Base-by-base conservation (phyloP, 192 early-diverging fungal species). In the Umbelopsis vinacea region DNA sequence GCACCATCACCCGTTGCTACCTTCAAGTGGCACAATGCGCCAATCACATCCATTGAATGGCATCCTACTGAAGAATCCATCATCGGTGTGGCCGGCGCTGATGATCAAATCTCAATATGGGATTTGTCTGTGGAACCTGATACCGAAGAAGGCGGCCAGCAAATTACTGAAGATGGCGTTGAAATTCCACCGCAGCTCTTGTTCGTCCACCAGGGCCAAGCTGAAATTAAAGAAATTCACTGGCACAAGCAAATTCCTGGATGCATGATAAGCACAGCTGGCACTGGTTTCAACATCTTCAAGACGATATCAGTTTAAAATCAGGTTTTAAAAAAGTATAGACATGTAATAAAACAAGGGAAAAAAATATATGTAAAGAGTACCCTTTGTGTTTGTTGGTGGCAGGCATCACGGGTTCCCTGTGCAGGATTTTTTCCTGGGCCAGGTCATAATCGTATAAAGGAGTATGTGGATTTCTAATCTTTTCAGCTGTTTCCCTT, bases 21-120 rank as follows among this genome's bases (percentile, higher is more conserved):
- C 12, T 99, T 98, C 83, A 89, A 90, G 69, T 99, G 97, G 97
- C 96, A 99, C 81, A 88, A 88, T 60, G 86, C 82, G 48, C 90
- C 95, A 9, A 90, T 99, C 70, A 97, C 97, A 1, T 96, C 95
- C 19, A 95, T 99, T 74, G 97, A 99, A 83, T 99, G 96, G 96
- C 91, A 95, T 70, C 95, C 95, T 6, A 90, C 84, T 2, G 97
- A 99, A 75, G 91, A 93, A 71, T 97, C 95, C 11, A 89, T 97
- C 24, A 78, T 99, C 47, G 95, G 91, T 14, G 96, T 95, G 43
- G 79, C 92, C 17, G 97, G 97, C 7, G 96, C 92, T 12, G 97
- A 99, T 81, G 90, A 99, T 76, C 97, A 99, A 84, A 76, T 97
- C 54, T 96, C 97, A 37, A 75, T 99, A 37, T 99, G 97, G 97